Conservation (phyloP, 805 yeast genomes). For the Saccharomyces eubayanus region DNA sequence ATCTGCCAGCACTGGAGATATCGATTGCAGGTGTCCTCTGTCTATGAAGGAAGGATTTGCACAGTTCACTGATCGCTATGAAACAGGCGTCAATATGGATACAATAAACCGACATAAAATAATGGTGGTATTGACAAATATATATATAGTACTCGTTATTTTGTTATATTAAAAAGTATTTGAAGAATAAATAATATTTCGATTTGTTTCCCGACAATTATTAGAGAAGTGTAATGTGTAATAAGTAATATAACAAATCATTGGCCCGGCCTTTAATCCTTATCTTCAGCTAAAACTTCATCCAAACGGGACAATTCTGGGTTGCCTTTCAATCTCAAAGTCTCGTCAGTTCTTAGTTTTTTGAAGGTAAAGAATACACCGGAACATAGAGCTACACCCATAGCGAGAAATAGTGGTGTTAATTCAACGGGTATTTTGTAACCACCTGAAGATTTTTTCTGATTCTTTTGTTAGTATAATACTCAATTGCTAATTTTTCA, state of each 20-base stretch:
- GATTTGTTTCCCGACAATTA: background rate
- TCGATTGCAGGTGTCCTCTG: too few species aligned
- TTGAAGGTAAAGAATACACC: conserved; percentile 46
- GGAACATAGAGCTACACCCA: conserved; percentile 44
- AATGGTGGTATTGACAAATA: background rate
- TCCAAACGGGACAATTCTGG: conserved; percentile 35
- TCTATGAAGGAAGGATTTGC: too few species aligned
- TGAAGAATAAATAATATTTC: background rate
- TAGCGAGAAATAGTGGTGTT: conserved; percentile 49
- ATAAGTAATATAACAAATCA: background rate
- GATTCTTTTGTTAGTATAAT: conserved; percentile 1
- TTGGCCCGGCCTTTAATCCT: conserved; percentile 1
- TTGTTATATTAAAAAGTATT: background rate
- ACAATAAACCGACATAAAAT: background rate
- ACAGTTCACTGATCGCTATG: too few species aligned
- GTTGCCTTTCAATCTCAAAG: conserved; percentile 40
- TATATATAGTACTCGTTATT: background rate
- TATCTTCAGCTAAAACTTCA: conserved; percentile 18
- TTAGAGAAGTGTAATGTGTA: background rate
- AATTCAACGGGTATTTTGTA: conserved; percentile 44
- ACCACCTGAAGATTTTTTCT: conserved; percentile 33
- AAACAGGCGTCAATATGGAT: background rate
- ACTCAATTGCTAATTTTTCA: background rate
- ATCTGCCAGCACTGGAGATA: too few species aligned
- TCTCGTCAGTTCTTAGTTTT: conserved; percentile 41